These are phyloP conservation scores for Phytopythium boreale DNA, from an alignment of 352 stramenopile genomes.

Conservation along the genomic window DNA sequence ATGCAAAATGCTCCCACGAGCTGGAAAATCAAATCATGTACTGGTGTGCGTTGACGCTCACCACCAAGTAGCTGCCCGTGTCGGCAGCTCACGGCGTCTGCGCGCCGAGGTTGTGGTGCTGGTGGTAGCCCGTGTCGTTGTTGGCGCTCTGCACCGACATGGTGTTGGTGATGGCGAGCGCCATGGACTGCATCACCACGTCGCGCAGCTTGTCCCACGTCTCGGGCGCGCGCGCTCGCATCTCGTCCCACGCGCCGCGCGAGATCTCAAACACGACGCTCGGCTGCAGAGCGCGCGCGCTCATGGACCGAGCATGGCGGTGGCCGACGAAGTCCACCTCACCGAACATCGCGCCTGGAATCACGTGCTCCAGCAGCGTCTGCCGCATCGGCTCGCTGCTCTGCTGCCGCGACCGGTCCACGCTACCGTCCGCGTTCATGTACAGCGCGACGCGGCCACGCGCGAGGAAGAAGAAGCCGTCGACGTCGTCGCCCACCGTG, in stretches of 20 bases:
- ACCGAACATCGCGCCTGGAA: constrained; percentile 80
- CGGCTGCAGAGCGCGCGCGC: constrained; percentile 36
- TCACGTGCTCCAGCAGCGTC: constrained; percentile 62
- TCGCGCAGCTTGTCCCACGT: constrained; percentile 78
- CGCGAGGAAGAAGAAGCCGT: constrained; percentile 78
- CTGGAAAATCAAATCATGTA: not conserved
- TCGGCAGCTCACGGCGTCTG: not conserved
- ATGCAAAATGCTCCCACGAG: no score
- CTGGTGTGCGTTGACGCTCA: no score
- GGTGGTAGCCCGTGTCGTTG: constrained; percentile 19
- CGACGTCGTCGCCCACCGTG: constrained; percentile 48
- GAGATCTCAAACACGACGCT: constrained; percentile 75
- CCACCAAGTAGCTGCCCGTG: no score
- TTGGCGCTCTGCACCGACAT: constrained; percentile 71
- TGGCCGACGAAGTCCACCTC: constrained; percentile 84
- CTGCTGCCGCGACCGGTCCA: constrained; percentile 3
- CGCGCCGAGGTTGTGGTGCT: constrained; percentile 4
- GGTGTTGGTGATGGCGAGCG: constrained; percentile 69
- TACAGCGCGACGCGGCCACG: constrained; percentile 64
- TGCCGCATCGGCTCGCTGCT: constrained; percentile 16
- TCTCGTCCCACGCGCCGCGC: constrained; percentile 56
- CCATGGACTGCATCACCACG: constrained; percentile 83
- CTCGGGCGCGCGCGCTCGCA: constrained; percentile 48
- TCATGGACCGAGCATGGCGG: constrained; percentile 64
- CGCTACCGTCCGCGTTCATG: constrained; percentile 72